Evolutionary conservation across 495 filamentous ascomycete species (phyloP).

Genomic region (Hypoxylon lienhwacheense): DNA sequence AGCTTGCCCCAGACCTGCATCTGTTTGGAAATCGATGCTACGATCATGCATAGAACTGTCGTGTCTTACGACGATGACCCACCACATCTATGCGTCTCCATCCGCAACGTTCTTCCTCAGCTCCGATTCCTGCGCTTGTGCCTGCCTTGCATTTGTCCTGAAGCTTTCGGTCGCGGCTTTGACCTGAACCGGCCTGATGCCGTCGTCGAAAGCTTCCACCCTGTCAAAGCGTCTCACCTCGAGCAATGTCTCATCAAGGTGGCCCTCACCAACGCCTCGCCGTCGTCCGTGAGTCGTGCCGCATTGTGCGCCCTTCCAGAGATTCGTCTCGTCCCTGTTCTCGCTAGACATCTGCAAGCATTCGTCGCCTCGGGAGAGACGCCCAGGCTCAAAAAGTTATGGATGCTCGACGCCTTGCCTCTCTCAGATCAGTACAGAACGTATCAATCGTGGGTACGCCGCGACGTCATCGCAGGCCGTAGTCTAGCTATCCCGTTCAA

Average conservation of each 20-base stretch:
- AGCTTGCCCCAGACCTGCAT: not conserved
- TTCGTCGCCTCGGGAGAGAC: not conserved
- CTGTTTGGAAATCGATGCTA: not conserved
- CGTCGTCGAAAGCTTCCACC: not conserved
- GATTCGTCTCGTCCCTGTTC: not conserved
- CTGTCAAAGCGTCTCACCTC: not conserved
- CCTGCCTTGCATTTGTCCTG: not conserved
- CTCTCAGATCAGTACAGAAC: not conserved
- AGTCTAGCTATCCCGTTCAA: too few species aligned
- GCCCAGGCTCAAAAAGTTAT: not conserved
- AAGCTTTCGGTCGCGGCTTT: constrained; percentile 5
- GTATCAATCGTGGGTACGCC: not conserved
- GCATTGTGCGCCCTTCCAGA: not conserved
- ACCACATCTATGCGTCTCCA: constrained; percentile 3
- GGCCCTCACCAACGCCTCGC: not conserved
- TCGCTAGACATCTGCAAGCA: not conserved
- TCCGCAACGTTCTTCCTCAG: not conserved
- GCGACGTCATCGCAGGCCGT: not conserved
- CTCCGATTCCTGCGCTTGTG: constrained; percentile 2
- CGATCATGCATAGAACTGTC: not conserved
- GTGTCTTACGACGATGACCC: not conserved
- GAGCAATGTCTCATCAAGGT: constrained; percentile 1
- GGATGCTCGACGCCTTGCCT: not conserved
- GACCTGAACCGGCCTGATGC: not conserved
- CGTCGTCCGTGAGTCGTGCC: not conserved